Percentiles rank a stretch among this genome's conserved stretches.
These are phyloP conservation scores for Lycium ferocissimum DNA, from an alignment of 257 asterid species.

Conservation along the genomic window DNA sequence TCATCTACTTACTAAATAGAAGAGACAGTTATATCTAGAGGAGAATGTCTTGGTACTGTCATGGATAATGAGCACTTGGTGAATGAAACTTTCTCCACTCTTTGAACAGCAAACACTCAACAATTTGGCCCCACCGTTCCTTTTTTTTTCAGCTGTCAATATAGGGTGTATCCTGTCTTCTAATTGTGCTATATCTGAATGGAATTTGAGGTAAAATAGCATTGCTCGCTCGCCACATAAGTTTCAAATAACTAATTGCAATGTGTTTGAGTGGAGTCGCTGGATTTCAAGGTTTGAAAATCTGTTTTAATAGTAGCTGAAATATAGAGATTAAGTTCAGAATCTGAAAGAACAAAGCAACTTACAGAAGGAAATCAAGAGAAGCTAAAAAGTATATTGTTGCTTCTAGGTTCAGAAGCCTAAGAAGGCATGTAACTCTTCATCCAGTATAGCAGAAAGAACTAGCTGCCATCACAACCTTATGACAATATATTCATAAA, in stretches of 20 bases:
- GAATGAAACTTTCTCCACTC: neutral
- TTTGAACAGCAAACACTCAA: neutral
- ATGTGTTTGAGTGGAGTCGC: neutral
- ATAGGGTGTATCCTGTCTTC: neutral
- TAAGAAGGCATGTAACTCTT: neutral
- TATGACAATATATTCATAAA: neutral
- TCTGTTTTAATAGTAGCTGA: neutral
- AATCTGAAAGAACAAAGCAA: neutral
- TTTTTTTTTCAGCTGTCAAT: conserved; percentile 1
- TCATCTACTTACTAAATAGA: neutral
- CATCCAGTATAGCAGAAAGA: conserved; percentile 7
- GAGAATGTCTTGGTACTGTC: neutral
- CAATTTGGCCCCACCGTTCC: neutral
- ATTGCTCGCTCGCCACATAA: neutral
- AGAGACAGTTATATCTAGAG: neutral
- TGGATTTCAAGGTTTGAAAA: neutral
- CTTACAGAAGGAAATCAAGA: neutral
- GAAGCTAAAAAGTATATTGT: neutral
- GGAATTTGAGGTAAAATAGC: neutral
- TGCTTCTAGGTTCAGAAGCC: conserved; percentile 23
- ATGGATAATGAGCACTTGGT: conserved; percentile 6
- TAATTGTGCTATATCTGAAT: neutral
- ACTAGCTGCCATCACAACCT: neutral
- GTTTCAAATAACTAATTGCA: neutral
- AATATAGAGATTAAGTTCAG: conserved; percentile 2